Percentiles rank a stretch among this genome's conserved stretches.
phyloP scores from a whole-genome alignment of 2,329 filamentous ascomycete genomes.

The Aspergillus sp. region DNA sequence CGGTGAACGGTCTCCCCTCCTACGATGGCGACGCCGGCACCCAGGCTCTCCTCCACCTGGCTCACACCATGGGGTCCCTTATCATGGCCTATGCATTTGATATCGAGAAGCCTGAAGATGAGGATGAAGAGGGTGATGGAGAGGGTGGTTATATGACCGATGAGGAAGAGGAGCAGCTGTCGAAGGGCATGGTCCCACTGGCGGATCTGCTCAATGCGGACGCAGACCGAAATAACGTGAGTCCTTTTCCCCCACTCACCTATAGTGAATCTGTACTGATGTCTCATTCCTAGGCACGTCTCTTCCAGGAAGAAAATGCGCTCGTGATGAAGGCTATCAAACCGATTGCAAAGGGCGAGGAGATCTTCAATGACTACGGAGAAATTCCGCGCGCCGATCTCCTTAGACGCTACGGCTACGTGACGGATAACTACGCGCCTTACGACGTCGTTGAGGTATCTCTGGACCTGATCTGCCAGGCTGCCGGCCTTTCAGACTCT shows the following conservation, averaged over 20 bases:
- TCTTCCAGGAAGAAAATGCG: conserved; percentile 58
- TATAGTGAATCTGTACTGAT: neutral
- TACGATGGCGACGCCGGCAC: conserved; percentile 41
- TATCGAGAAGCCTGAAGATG: conserved; percentile 59
- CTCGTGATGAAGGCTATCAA: conserved; percentile 72
- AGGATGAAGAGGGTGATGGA: conserved; percentile 53
- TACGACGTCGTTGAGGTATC: conserved; percentile 83
- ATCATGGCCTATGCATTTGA: conserved; percentile 96
- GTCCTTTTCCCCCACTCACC: conserved; percentile 19
- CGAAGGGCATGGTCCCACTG: conserved; percentile 86
- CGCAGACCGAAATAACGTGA: conserved; percentile 74
- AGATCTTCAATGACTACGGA: conserved; percentile 88
- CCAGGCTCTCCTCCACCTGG: conserved; percentile 53
- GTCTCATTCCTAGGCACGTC: conserved; percentile 46
- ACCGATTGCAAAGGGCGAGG: conserved; percentile 66
- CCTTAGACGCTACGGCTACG: conserved; percentile 80
- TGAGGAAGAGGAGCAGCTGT: conserved; percentile 64
- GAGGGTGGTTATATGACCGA: conserved; percentile 55
- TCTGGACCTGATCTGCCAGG: conserved; percentile 55
- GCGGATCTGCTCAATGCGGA: conserved; percentile 89
- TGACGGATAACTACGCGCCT: conserved; percentile 71
- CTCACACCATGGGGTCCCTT: conserved; percentile 79
- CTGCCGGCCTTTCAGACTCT: conserved; percentile 31
- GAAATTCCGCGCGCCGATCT: conserved; percentile 80
- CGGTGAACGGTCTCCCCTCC: conserved; percentile 38